These are phyloP conservation scores for Amanita pallidorosea DNA, from an alignment of 768 basidiomycete species.

Conservation along the genomic window DNA sequence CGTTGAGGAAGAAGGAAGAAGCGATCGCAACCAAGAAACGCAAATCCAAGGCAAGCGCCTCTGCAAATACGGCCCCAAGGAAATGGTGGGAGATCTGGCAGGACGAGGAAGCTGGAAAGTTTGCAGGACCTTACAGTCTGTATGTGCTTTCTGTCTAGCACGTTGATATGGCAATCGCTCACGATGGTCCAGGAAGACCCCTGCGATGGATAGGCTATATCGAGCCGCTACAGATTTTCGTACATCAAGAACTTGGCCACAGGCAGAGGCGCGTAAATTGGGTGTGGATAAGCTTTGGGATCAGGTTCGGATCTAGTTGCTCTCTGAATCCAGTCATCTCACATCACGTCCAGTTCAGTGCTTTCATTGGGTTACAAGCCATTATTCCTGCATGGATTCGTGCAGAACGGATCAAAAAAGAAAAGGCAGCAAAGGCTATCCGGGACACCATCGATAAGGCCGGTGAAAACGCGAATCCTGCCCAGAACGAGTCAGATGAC, in stretches of 20 bases:
- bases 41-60: background rate
- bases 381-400: slow-evolving; percentile 2
- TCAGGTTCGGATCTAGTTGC: slow-evolving; percentile 29
- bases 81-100: slow-evolving; percentile 72
- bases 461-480: background rate
- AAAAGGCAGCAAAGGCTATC: background rate
- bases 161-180: slow-evolving; percentile 2
- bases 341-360: slow-evolving; percentile 21
- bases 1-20: slow-evolving; percentile 39
- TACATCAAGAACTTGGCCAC: slow-evolving; percentile 28
- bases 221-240: slow-evolving; percentile 52
- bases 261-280: slow-evolving; percentile 12
- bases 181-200: slow-evolving; percentile 22
- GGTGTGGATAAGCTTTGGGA: slow-evolving; percentile 49
- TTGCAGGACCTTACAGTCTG: slow-evolving; percentile 35
- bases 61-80: slow-evolving; percentile 1
- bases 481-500: background rate
- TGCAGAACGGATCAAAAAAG: background rate
- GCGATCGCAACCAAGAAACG: background rate
- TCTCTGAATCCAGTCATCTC: slow-evolving; percentile 17
- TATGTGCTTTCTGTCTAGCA: slow-evolving; percentile 20
- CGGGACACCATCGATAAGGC: background rate
- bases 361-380: background rate
- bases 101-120: slow-evolving; percentile 41
- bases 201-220: slow-evolving; percentile 43